Evolutionary conservation across 1,284 basidiomycete species (phyloP), one percentile per base, ranked within the genome.

Genomic region (Retiboletus flavoniger): DNA sequence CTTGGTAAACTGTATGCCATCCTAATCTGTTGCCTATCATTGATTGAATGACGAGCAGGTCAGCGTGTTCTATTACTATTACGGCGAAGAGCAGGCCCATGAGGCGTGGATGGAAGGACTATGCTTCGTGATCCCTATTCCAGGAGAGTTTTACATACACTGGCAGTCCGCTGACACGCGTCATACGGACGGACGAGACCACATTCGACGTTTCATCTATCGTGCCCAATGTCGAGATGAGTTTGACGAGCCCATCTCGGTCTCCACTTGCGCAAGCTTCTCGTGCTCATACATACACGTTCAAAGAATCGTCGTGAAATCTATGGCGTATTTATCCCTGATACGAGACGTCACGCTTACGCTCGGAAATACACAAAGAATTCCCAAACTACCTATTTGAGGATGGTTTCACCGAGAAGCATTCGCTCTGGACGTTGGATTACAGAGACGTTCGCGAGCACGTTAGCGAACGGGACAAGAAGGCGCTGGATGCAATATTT

Each of bases 111-210:
- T 75, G 49, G 61, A 66, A 2, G 86, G 93, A 67, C 62, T 75
- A 1, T 55, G 19, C 4, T 56, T 67, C 7, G 79, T 78, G 5
- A 77, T 87, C 3, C 84, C 85, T 0, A 60, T 85, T 7, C 87
- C 88, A 3, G 71, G 79, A 55, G 75, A 66, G 40, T 77, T 85
- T 50, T 91, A 85, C 63, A 81, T 79, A 24, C n/a, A n/a, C n/a
- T n/a, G n/a, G n/a, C 51, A 89, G 86, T 52, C 91, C 91, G 0
- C 70, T 93, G 50, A 82, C 79, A 2, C 77, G 91, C 14, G 86
- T 90, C 0, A 72, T 87, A 47, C 76, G 78, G 51, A 94, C 92
- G 0, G 77, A 84, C 62, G 65, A 78, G 31, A 75, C 85, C 50
- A 84, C 82, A 0, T 91, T 90, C 66, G n/a, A n/a, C n/a, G 74